A percentile compares a stretch with the other conserved stretches of the same genome.
phyloP scores from a whole-genome alignment of 495 filamentous ascomycete species.

The Podospora didyma region DNA sequence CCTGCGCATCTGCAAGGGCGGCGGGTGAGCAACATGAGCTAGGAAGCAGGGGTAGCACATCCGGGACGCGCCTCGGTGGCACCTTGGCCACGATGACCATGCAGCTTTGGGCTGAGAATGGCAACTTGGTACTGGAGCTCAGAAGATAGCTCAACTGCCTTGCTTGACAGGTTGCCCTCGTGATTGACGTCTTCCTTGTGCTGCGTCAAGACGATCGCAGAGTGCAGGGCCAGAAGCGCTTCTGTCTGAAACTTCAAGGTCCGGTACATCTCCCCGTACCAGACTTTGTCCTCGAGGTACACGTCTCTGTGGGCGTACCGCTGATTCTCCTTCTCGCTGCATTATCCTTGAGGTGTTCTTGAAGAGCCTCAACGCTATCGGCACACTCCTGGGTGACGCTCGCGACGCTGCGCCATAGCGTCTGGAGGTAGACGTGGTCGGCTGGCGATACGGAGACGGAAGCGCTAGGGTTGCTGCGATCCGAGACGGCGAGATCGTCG shows the following conservation, averaged over 20 bases:
- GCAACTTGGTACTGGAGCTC: background rate
- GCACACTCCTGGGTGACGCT: background rate
- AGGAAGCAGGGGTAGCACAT: too few species aligned
- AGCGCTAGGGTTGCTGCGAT: background rate
- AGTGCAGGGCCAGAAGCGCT: background rate
- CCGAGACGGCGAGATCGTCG: background rate
- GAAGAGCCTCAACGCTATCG: background rate
- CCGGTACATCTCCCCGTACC: conserved; percentile 1
- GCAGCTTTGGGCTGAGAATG: background rate
- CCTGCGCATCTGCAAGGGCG: background rate
- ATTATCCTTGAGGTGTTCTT: background rate
- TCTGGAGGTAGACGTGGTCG: background rate
- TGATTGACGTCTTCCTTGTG: background rate
- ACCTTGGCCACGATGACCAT: background rate
- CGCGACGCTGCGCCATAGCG: background rate
- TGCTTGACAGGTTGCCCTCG: background rate
- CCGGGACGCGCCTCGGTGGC: too few species aligned
- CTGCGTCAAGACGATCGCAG: background rate
- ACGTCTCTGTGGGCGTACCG: background rate
- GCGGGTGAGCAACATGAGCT: too few species aligned
- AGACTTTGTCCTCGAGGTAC: background rate
- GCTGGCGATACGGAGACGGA: background rate
- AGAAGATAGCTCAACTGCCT: background rate
- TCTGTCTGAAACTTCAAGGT: background rate
- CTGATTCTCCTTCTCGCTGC: background rate